These are phyloP conservation scores for Pseudocercospora ulei DNA, from an alignment of 2,329 filamentous ascomycete genomes.

Conservation along the genomic window DNA sequence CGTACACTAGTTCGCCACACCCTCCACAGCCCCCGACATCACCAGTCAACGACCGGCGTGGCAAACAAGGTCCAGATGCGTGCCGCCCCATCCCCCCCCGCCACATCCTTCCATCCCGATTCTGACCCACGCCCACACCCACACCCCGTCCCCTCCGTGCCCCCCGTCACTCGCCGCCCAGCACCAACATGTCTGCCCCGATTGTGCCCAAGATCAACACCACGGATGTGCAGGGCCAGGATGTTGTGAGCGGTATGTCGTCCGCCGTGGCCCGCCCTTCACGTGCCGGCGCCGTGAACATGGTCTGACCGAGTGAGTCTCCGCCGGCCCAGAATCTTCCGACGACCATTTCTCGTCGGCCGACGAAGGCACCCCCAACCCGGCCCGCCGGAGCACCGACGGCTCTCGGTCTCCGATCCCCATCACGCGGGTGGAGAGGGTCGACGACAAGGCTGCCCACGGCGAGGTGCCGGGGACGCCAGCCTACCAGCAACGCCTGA, in stretches of 20 bases:
- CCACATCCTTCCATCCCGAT: no score
- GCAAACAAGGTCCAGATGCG: no score
- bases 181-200: slow-evolving; percentile 30
- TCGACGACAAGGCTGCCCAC: slow-evolving; percentile 50
- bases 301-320: slow-evolving; percentile 4
- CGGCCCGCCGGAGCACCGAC: slow-evolving; percentile 35
- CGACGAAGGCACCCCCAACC: slow-evolving; percentile 45
- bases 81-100: no score
- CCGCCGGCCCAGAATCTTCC: slow-evolving; percentile 15
- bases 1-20: no score
- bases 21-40: no score
- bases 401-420: slow-evolving; percentile 45
- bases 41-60: no score
- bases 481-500: slow-evolving; percentile 49
- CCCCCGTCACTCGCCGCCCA: no score
- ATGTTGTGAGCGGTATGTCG: slow-evolving; percentile 18
- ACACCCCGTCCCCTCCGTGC: no score
- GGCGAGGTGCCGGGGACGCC: slow-evolving; percentile 54
- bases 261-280: no score
- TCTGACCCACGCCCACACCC: no score
- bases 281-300: no score
- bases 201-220: slow-evolving; percentile 29
- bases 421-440: slow-evolving; percentile 53
- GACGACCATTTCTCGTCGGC: slow-evolving; percentile 59
- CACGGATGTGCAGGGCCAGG: slow-evolving; percentile 24